Conservation (phyloP, 208 protist species). For the Acanthamoeba royreba region DNA sequence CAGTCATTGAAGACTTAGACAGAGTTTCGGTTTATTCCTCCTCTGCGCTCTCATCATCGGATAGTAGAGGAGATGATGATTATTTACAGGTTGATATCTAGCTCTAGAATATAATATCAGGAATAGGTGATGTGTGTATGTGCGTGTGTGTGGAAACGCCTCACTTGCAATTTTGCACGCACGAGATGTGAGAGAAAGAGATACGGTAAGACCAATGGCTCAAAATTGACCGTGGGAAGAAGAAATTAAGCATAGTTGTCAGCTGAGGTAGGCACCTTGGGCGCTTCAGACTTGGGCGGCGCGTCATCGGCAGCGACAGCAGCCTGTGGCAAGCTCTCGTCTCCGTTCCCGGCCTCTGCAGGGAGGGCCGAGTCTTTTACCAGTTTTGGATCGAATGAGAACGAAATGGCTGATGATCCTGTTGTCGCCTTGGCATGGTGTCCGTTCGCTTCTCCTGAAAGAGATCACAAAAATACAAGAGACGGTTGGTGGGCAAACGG, state of each 20-base stretch:
- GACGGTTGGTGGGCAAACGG: too few species aligned
- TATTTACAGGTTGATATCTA: too few species aligned
- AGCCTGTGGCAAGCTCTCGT: neutral
- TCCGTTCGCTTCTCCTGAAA: too few species aligned
- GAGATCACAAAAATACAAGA: too few species aligned
- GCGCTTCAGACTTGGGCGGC: neutral
- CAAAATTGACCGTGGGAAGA: neutral
- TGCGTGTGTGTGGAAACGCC: too few species aligned
- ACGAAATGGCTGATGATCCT: neutral
- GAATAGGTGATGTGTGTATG: too few species aligned
- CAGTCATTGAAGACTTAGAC: neutral
- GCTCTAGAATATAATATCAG: too few species aligned
- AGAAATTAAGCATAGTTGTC: neutral
- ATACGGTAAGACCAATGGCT: neutral
- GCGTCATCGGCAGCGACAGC: neutral
- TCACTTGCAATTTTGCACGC: too few species aligned
- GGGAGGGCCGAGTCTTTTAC: neutral
- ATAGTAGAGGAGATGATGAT: too few species aligned
- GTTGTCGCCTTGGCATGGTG: too few species aligned
- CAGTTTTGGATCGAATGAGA: neutral
- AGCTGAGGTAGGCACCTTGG: neutral
- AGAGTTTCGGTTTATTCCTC: too few species aligned
- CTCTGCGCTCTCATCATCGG: too few species aligned
- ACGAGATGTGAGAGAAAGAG: neutral
- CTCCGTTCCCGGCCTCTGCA: neutral